phyloP scores from a whole-genome alignment of 768 basidiomycete species.

The Pisolithus marmoratus region DNA sequence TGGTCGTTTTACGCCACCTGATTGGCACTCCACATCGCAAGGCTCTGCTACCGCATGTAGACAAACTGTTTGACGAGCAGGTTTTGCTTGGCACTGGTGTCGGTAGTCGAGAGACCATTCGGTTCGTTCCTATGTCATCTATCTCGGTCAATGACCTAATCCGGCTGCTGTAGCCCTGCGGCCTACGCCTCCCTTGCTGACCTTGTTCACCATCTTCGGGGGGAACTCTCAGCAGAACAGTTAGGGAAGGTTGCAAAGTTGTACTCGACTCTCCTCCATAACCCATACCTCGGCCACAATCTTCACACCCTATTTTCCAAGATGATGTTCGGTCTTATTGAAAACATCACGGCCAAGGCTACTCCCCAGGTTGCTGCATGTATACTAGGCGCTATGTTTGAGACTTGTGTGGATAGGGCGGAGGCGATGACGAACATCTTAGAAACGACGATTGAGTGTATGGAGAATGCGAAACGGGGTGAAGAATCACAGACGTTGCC shows the following conservation, averaged over 20 bases:
- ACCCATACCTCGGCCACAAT: constrained; percentile 70
- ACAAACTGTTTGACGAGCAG: constrained; percentile 85
- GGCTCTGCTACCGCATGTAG: constrained; percentile 75
- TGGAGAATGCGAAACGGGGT: constrained; percentile 40
- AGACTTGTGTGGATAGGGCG: constrained; percentile 79
- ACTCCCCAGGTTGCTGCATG: constrained; percentile 60
- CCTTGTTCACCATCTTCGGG: constrained; percentile 85
- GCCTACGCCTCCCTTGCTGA: constrained; percentile 90
- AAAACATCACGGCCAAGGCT: constrained; percentile 74
- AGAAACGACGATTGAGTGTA: constrained; percentile 39
- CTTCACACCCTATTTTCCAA: constrained; percentile 91
- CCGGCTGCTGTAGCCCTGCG: constrained; percentile 46
- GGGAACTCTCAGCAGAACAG: constrained; percentile 72
- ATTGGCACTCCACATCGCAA: constrained; percentile 72
- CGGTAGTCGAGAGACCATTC: constrained; percentile 78
- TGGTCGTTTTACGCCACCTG: constrained; percentile 89
- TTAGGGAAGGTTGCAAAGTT: constrained; percentile 73
- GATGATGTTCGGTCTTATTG: constrained; percentile 85
- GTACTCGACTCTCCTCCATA: constrained; percentile 86
- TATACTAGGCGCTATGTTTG: constrained; percentile 71
- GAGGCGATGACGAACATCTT: constrained; percentile 70
- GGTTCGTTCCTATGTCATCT: constrained; percentile 38
- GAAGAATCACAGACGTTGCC: constrained; percentile 43
- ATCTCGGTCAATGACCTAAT: background rate
- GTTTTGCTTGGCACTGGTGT: constrained; percentile 84